Conservation (phyloP, 768 basidiomycete genomes). For the Dacryopinax primogenitus region DNA sequence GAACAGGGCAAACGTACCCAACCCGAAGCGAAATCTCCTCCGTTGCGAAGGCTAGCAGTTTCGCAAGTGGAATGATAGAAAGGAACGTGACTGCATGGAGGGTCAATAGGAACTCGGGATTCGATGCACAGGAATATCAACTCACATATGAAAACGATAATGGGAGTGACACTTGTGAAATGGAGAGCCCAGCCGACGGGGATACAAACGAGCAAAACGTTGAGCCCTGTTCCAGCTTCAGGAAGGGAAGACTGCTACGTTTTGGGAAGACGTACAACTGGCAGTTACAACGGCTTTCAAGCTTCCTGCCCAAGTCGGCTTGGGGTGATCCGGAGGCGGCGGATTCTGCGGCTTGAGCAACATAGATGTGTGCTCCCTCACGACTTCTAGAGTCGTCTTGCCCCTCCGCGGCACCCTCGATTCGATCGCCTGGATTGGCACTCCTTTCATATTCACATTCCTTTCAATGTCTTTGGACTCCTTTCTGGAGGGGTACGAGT, state of each 20-base stretch:
- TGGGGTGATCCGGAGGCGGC: not conserved
- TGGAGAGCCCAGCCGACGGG: constrained; percentile 65
- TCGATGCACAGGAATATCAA: constrained; percentile 13
- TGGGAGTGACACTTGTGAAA: constrained; percentile 45
- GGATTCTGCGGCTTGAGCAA: not conserved
- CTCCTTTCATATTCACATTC: not conserved
- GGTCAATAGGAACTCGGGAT: not conserved
- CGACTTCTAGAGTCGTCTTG: not conserved
- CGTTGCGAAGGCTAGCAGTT: constrained; percentile 71
- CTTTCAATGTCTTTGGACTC: not conserved
- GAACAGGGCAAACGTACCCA: constrained; percentile 28
- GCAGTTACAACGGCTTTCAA: constrained; percentile 41
- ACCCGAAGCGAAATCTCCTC: constrained; percentile 73
- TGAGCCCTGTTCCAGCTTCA: constrained; percentile 39
- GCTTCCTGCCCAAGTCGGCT: constrained; percentile 38
- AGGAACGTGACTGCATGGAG: constrained; percentile 50
- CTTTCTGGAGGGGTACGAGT: constrained; percentile 2
- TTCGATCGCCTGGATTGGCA: not conserved
- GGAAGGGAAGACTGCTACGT: not conserved
- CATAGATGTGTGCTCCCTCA: not conserved
- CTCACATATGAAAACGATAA: constrained; percentile 62
- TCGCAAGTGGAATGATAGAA: constrained; percentile 74
- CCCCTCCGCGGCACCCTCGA: not conserved
- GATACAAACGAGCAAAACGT: constrained; percentile 57
- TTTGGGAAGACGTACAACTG: constrained; percentile 38